A percentile compares a stretch with the other conserved stretches of the same genome.
phyloP scores from a whole-genome alignment of 345 rosid species.

The Cardiospermum halicacabum region DNA sequence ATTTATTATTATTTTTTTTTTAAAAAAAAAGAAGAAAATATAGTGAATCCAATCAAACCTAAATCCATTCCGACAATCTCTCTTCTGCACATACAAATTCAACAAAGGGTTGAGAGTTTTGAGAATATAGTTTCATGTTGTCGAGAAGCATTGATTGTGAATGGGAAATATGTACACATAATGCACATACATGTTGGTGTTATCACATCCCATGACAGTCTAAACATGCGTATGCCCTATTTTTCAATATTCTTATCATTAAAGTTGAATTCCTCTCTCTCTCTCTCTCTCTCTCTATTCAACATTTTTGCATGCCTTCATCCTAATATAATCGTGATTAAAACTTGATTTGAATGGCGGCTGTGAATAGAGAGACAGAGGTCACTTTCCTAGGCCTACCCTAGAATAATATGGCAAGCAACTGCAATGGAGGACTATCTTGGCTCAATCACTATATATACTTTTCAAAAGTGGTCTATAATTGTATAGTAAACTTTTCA shows the following conservation, averaged over 20 bases:
- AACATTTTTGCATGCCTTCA: not conserved
- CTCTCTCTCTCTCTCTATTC: no score
- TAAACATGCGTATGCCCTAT: not conserved
- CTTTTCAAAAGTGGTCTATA: no score
- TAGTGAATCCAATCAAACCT: no score
- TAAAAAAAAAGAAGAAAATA: no score
- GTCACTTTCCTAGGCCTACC: constrained; percentile 7
- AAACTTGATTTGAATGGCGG: not conserved
- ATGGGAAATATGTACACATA: not conserved
- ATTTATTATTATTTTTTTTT: no score
- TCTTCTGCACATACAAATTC: no score
- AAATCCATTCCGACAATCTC: no score
- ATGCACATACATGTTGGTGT: not conserved
- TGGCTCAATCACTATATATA: constrained; percentile 15
- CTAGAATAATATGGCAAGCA: not conserved
- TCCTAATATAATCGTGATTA: no score
- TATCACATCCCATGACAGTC: constrained; percentile 2
- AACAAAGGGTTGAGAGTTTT: not conserved
- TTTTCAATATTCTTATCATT: not conserved
- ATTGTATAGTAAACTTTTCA: no score
- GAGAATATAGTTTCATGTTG: not conserved
- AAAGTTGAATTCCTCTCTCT: not conserved
- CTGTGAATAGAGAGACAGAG: not conserved
- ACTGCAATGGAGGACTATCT: constrained; percentile 19
- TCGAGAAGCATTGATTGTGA: not conserved